Percentiles rank a stretch among this genome's conserved stretches.
phyloP scores from a whole-genome alignment of 495 filamentous ascomycete species.

The Neurospora hispaniola region DNA sequence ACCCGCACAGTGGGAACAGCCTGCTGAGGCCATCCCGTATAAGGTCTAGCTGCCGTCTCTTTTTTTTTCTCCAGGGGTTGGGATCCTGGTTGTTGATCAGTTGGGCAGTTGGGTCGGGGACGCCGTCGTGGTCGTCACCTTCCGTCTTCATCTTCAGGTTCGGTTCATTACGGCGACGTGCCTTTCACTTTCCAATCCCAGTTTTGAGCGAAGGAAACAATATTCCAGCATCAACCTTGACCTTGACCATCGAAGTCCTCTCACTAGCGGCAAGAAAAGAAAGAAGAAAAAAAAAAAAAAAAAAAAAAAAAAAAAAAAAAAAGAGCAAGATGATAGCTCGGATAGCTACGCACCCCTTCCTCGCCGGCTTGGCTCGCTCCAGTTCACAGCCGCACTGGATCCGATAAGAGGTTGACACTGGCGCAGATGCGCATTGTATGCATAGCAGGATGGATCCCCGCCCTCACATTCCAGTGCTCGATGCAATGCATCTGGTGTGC shows the following conservation, averaged over 20 bases:
- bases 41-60: not conserved
- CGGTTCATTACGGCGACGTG: not conserved
- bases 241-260: no score
- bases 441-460: not conserved
- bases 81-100: not conserved
- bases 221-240: no score
- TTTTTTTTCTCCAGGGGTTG: not conserved
- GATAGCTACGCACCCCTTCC: not conserved
- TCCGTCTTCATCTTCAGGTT: not conserved
- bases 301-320: no score
- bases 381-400: not conserved
- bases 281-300: no score
- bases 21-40: not conserved
- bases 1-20: not conserved
- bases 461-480: not conserved
- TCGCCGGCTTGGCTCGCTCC: not conserved
- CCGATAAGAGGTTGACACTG: not conserved
- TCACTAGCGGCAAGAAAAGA: no score
- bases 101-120: not conserved
- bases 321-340: no score
- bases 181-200: no score
- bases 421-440: not conserved
- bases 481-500: not conserved
- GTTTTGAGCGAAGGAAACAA: no score
- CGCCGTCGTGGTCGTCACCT: not conserved